Percentiles rank a stretch among this genome's conserved stretches.
Conservation (phyloP, 2,329 filamentous ascomycete genomes). For the Clonostachys byssicola region DNA sequence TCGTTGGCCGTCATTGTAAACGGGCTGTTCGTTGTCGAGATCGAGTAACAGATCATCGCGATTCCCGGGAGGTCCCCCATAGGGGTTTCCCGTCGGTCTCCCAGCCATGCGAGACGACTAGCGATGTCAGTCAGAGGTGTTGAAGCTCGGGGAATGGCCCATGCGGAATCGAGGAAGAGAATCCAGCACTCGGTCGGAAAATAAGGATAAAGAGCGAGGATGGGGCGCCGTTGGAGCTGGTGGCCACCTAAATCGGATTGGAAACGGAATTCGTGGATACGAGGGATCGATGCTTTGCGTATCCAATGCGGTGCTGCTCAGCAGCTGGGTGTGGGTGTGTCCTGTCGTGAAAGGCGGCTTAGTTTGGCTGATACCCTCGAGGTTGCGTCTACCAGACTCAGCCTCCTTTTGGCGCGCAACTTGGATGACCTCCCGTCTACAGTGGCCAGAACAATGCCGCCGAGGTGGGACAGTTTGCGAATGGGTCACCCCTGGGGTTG, state of each 20-base stretch:
- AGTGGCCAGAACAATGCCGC: background rate
- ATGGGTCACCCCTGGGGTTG: no score
- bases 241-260: background rate
- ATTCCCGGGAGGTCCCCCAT: conserved; percentile 41
- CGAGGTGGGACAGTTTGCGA: no score
- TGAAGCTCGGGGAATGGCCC: conserved; percentile 18
- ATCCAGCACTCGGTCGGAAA: background rate
- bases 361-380: background rate
- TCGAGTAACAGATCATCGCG: conserved; percentile 67
- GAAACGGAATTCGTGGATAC: background rate
- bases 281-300: background rate
- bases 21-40: conserved; percentile 65
- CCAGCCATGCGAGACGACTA: conserved; percentile 56
- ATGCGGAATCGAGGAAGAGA: conserved; percentile 19
- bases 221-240: no score
- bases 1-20: conserved; percentile 72
- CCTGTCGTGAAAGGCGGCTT: background rate
- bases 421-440: background rate
- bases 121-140: conserved; percentile 21
- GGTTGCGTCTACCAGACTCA: background rate
- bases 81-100: conserved; percentile 42
- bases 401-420: conserved; percentile 6
- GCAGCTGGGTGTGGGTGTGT: background rate
- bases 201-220: background rate
- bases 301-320: no score